Base-by-base conservation (phyloP, 805 yeast species). In the Candida schatavii region DNA sequence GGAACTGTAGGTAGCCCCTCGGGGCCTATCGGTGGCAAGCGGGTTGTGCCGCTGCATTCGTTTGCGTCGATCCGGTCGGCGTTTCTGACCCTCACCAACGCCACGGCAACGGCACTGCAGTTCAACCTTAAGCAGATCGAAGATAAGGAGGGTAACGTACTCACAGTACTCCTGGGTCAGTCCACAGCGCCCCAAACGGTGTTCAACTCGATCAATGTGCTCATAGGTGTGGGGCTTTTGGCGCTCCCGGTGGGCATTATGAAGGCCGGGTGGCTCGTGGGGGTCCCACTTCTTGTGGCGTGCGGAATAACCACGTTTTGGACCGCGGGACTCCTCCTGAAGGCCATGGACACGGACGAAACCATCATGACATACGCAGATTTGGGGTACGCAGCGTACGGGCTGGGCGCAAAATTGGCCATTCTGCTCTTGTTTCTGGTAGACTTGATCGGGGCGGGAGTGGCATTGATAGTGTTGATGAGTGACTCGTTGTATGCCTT, bases 351-450 rank as follows among this genome's bases (percentile, higher is more conserved):
- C 47, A 83, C 88, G 1, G 93, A 88, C 63, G 82, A 77, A 13
- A 82, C 93, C 0, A 64, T 88, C 40, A 81, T 84, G 72, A 85
- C 96, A 0, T 89, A 88, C 59, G 95, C 96, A 0, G 97, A 89
- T 64, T 70, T 89, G 37, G 95, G 95, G 3, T 83, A 78, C 52
- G 86, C 88, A n/a, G 85, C 90, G 0, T 88, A 83, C 56, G 96
- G 96, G 1, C 68, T 84, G 2, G 70, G 69, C 25, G 95, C 93
- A 2, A 76, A 95, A 52, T 69, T 86, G 3, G 59, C 84, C 27
- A 85, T 89, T 25, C 85, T 95, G 2, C 50, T 81, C 11, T 55
- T 88, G 11, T 88, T 89, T 56, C 82, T 91, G 0, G 51, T 86
- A 32, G 97, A 89, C 54, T 70, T 89, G 34, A 50, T 85, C 43